phyloP scores from a whole-genome alignment of 2,329 filamentous ascomycete genomes.

The Epichloe gansuensis region DNA sequence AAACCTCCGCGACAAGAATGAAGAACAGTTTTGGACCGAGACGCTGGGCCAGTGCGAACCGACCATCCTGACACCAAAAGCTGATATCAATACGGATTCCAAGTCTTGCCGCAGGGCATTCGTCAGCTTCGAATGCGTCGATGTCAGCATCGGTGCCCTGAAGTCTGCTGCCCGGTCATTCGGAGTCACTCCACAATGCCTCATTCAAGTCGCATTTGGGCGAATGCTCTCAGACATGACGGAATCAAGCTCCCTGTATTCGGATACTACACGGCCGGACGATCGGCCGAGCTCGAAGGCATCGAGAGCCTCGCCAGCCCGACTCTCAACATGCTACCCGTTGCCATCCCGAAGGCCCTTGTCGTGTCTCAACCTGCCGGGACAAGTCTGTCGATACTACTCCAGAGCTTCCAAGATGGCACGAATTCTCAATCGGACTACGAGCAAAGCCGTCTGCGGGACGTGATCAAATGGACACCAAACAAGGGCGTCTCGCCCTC shows the following conservation, averaged over 20 bases:
- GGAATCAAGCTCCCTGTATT: background rate
- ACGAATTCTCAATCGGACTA: background rate
- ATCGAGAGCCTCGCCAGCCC: background rate
- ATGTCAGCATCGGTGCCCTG: constrained; percentile 1
- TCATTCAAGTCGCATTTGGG: constrained; percentile 5
- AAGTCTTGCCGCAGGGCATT: background rate
- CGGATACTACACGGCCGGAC: background rate
- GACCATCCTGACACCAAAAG: background rate
- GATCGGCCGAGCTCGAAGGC: background rate
- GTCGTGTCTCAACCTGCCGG: background rate
- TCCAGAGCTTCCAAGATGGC: background rate
- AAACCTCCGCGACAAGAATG: background rate
- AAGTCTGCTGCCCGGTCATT: constrained; percentile 2
- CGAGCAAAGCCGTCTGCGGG: constrained; percentile 5
- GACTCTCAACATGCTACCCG: background rate
- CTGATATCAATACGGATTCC: background rate
- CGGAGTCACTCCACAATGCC: constrained; percentile 2
- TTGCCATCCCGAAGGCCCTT: background rate
- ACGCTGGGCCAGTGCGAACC: background rate
- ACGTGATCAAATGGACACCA: constrained; percentile 1
- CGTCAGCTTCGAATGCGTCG: constrained; percentile 2
- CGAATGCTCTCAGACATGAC: constrained; percentile 1
- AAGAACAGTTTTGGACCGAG: background rate
- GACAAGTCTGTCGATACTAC: background rate
- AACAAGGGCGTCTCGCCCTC: background rate